Evolutionary conservation across 192 early-diverging fungal species (phyloP), one percentile per base, ranked within the genome.

Genomic region (Podila horticola): DNA sequence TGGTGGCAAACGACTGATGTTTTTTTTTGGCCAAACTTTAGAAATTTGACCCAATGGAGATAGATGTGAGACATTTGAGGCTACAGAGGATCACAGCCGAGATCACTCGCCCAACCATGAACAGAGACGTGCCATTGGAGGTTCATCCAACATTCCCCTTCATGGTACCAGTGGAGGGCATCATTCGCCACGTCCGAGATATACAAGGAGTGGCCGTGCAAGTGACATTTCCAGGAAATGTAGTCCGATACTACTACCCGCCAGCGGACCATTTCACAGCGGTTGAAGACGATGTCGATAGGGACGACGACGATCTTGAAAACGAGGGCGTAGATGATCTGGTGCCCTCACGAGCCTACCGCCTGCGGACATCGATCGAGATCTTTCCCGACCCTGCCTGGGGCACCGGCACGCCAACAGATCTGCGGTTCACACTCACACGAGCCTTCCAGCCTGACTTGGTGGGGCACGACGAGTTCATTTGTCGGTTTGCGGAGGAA

Each of bases 71-170:
- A 11, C 49, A 41, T 19, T 31, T 81, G 11, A 17, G 29, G 8
- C 59, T 81, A 12, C 60, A 73, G 34, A 61, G 77, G 49, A 66
- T 81, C 30, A 67, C 36, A 8, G 77, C 77, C 8, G 51, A 73
- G 17, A 49, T 81, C 9, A 71, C 28, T 1, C 66, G 67, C 28
- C 77, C 77, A 0, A 45, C 49, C 8, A 31, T 29, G 8, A 81
- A 81, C 38, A 71, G 70, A 17, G 77, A 81, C 13, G 65, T 41
- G 1, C 77, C 77, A 10, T 13, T 63, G n/a, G 77, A 81, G 36
- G 51, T 81, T 5, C 77, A 81, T 20, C 77, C 72, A 1, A 64
- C 65, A 5, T 79, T 84, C 58, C 83, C 83, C 12, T 81, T 84
- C 24, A 50, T 74, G n/a, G 38, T 84, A 3, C 30, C 62, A 15